Conservation (phyloP, 2,329 filamentous ascomycete species). For the Cercospora sojina region DNA sequence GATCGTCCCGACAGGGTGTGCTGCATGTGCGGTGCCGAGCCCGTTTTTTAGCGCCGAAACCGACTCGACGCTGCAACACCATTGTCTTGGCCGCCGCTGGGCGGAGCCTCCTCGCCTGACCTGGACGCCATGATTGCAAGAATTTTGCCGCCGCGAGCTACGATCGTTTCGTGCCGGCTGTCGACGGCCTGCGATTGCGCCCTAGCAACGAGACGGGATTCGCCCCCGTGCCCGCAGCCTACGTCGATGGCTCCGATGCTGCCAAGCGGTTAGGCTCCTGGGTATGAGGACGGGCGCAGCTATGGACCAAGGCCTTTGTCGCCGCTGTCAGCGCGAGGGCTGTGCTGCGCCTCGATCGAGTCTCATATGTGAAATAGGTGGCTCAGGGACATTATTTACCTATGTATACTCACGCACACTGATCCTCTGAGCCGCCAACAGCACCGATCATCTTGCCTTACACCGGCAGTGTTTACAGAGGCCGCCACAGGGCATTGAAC, state of each 20-base stretch:
- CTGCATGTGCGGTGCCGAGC: constrained; percentile 6
- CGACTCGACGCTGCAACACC: not conserved
- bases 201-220: not conserved
- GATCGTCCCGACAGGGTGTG: not conserved
- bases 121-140: constrained; percentile 8
- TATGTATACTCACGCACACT: not conserved
- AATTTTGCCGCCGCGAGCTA: constrained; percentile 9
- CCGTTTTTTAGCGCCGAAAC: constrained; percentile 15
- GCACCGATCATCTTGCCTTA: not conserved
- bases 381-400: not conserved
- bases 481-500: not conserved
- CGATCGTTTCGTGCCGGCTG: constrained; percentile 3
- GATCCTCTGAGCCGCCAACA: not conserved
- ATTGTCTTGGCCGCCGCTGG: constrained; percentile 12
- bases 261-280: constrained; percentile 14
- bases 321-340: constrained; percentile 8
- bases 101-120: constrained; percentile 12
- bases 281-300: constrained; percentile 11
- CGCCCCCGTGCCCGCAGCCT: constrained; percentile 9
- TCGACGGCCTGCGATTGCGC: not conserved
- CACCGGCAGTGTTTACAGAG: constrained; percentile 8
- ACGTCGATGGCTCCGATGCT: constrained; percentile 9
- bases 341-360: constrained; percentile 19
- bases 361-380: constrained; percentile 10
- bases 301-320: constrained; percentile 8